phyloP scores from a whole-genome alignment of 2,329 filamentous ascomycete genomes.

The Ophiocordyceps camponoti-floridani region DNA sequence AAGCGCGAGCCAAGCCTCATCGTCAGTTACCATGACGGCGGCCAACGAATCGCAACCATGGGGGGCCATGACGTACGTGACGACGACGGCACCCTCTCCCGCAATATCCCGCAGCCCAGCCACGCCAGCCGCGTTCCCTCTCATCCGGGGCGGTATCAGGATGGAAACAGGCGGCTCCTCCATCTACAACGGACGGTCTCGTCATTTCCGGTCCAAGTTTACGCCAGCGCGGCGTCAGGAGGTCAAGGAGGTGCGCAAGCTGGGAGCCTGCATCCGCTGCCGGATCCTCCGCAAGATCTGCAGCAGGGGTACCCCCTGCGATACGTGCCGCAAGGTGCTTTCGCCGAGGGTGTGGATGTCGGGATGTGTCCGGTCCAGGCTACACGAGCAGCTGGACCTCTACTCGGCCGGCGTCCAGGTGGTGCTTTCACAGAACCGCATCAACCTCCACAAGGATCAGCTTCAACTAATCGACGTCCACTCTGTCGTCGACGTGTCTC shows the following conservation, averaged over 20 bases:
- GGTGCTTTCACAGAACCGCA: slow-evolving; percentile 39
- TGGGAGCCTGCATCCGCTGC: slow-evolving; percentile 48
- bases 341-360: slow-evolving; percentile 47
- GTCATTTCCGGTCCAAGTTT: slow-evolving; percentile 39
- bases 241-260: slow-evolving; percentile 45
- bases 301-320: slow-evolving; percentile 43
- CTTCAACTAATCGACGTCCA: slow-evolving; percentile 29
- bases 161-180: slow-evolving; percentile 30
- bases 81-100: slow-evolving; percentile 15
- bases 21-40: slow-evolving; percentile 1
- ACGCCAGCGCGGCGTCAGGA: slow-evolving; percentile 40
- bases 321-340: slow-evolving; percentile 44
- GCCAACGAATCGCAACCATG: slow-evolving; percentile 22
- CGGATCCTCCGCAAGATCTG: slow-evolving; percentile 49
- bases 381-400: slow-evolving; percentile 42
- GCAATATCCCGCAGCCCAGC: slow-evolving; percentile 11
- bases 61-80: slow-evolving; percentile 34
- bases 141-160: slow-evolving; percentile 29
- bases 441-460: slow-evolving; percentile 34
- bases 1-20: neutral
- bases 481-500: slow-evolving; percentile 35
- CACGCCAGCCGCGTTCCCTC: slow-evolving; percentile 10
- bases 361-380: slow-evolving; percentile 42
- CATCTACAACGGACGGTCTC: slow-evolving; percentile 26
- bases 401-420: slow-evolving; percentile 47